Evolutionary conservation across 2,329 filamentous ascomycete genomes (phyloP), one percentile per base, ranked within the genome.

Genomic region (Monosporascus sp.): DNA sequence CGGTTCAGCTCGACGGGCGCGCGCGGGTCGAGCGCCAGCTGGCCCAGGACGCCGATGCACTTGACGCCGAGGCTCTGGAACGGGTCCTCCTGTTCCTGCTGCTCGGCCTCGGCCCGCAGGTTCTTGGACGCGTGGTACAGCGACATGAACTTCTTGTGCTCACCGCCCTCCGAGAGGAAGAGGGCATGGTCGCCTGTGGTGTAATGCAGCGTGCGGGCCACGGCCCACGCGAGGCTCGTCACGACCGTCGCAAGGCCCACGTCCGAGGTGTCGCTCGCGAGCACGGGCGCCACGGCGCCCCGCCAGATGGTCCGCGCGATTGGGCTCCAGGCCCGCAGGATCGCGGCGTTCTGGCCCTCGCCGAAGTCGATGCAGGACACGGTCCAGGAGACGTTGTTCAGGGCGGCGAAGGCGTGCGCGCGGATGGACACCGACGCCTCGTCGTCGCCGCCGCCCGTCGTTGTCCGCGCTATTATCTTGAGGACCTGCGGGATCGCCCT

Each of bases 301-400:
- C 73, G 66, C 85, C 85, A 88, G 58, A 87, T 79, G 52, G 72
- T 69, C 57, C 76, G 76, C 27, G 79, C 79, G 6, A 75, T 67
- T 1, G 80, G 77, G 2, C 68, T 66, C 85, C 85, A 88, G 5
- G 75, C 75, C 48, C 69, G 70, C 50, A 75, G 74, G 52, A 87
- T 74, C 52, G 73, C 71, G 4, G 74, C 69, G 64, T 83, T 82
- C 50, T 76, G 73, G n/a, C 71, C 69, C 34, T 80, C 76, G 24
- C 76, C 72, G 61, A 84, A 84, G 67, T 85, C 82, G 59, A 85
- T 72, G 61, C 79, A 79, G 8, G 82, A 84, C 41, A 86, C 73
- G 11, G 84, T 85, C 84, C 85, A 88, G 51, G 84, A 76, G 51
- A 87, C 80, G 68, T 88, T 88, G 73, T 82, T 86, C 54, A 88